phyloP scores from a whole-genome alignment of 805 yeast genomes.

The Naumovozyma baii region DNA sequence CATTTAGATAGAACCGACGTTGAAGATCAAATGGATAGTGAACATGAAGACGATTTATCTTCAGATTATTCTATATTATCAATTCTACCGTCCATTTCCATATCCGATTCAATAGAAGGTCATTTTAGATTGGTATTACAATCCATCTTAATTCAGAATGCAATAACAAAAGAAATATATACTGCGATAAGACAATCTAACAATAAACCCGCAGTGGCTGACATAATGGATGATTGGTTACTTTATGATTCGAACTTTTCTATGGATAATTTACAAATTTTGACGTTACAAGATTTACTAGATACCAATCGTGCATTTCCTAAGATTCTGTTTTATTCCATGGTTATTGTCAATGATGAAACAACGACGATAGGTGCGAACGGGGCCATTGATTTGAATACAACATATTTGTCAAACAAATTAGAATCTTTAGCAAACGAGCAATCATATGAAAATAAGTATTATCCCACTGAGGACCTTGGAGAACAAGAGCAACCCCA shows the following conservation, averaged over 20 bases:
- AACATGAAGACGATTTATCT: slow-evolving; percentile 1
- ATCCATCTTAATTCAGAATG: slow-evolving; percentile 22
- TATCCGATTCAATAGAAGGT: slow-evolving; percentile 20
- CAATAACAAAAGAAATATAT: slow-evolving; percentile 17
- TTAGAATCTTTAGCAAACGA: not conserved
- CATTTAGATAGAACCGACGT: not conserved
- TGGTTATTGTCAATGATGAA: slow-evolving; percentile 10
- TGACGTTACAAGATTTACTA: slow-evolving; percentile 12
- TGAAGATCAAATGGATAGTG: slow-evolving; percentile 1
- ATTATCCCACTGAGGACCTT: slow-evolving; percentile 1
- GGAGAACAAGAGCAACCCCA: slow-evolving; percentile 9
- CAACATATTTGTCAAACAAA: not conserved
- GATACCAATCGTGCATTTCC: slow-evolving; percentile 7
- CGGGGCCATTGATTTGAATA: not conserved
- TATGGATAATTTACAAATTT: slow-evolving; percentile 27
- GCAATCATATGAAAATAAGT: not conserved
- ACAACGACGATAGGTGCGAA: not conserved
- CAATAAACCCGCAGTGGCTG: slow-evolving; percentile 22
- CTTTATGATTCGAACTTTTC: slow-evolving; percentile 33
- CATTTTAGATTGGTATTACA: slow-evolving; percentile 29
- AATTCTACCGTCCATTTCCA: slow-evolving; percentile 26
- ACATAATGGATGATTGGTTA: slow-evolving; percentile 35
- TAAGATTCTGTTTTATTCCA: slow-evolving; percentile 15
- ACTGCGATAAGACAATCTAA: slow-evolving; percentile 30
- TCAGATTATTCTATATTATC: slow-evolving; percentile 17